phyloP scores from a whole-genome alignment of 2,329 filamentous ascomycete species.

The Neopestalotiopsis rosae region DNA sequence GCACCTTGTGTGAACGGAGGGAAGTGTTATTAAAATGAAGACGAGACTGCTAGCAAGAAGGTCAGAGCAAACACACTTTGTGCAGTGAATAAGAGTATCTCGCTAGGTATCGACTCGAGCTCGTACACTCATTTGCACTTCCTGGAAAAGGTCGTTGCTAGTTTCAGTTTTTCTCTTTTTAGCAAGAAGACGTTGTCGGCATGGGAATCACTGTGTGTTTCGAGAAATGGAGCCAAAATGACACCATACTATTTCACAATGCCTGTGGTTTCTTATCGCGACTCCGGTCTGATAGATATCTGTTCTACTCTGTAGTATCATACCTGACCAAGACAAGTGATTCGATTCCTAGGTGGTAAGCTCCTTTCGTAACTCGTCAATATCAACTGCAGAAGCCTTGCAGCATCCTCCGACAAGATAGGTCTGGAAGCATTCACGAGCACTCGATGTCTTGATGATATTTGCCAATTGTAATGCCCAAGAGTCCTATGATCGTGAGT shows the following conservation, averaged over 20 bases:
- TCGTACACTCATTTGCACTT: neutral
- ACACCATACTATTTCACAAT: no score
- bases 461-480: constrained; percentile 54
- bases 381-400: constrained; percentile 64
- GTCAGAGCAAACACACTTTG: neutral
- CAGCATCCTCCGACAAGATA: constrained; percentile 61
- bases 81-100: neutral
- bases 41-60: neutral
- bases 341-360: neutral
- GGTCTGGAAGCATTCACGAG: constrained; percentile 46
- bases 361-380: constrained; percentile 54
- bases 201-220: no score
- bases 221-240: no score
- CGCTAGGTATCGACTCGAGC: neutral
- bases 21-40: constrained; percentile 6
- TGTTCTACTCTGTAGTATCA: neutral
- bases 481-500: constrained; percentile 31
- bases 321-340: neutral
- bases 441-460: constrained; percentile 43
- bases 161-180: neutral
- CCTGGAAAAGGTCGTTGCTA: neutral
- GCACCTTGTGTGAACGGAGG: constrained; percentile 32
- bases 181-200: neutral
- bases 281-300: neutral
- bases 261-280: neutral